Percentiles rank a stretch among this genome's conserved stretches.
Evolutionary conservation across 441 rosid genomes (phyloP).

Genomic region (Croton laevigatus): DNA sequence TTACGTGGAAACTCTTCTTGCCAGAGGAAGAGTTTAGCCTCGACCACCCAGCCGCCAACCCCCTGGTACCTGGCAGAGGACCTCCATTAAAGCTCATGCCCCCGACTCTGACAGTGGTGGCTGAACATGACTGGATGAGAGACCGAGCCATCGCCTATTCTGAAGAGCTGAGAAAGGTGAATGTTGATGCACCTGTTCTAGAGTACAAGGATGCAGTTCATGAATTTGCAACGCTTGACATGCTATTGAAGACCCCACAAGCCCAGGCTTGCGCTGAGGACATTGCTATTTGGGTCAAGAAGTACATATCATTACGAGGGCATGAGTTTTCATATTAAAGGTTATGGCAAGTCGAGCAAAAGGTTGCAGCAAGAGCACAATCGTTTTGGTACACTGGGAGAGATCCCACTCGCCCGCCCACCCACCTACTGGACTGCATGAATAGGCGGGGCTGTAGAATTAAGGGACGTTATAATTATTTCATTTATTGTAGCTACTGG

Average conservation of each 20-base stretch:
- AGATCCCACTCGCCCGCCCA: not conserved
- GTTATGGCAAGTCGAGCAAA: slow-evolving; percentile 7
- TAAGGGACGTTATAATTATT: slow-evolving; percentile 12
- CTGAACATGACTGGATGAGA: slow-evolving; percentile 97
- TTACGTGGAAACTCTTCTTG: slow-evolving; percentile 90
- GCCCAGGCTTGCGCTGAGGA: slow-evolving; percentile 93
- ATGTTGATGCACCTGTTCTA: slow-evolving; percentile 86
- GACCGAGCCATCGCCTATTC: slow-evolving; percentile 94
- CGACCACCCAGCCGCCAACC: slow-evolving; percentile 87
- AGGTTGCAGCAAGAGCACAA: slow-evolving; percentile 17
- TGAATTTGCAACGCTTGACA: slow-evolving; percentile 89
- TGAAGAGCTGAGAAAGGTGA: slow-evolving; percentile 80
- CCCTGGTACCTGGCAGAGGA: slow-evolving; percentile 70
- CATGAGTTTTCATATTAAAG: slow-evolving; percentile 82
- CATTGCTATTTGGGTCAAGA: slow-evolving; percentile 89
- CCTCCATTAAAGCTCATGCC: slow-evolving; percentile 88
- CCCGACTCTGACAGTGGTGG: slow-evolving; percentile 86
- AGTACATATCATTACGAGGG: slow-evolving; percentile 78
- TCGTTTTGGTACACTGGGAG: slow-evolving; percentile 10
- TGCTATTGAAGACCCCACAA: slow-evolving; percentile 83
- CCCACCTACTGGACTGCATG: not conserved
- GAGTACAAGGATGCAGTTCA: slow-evolving; percentile 96
- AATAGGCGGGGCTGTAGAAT: not conserved
- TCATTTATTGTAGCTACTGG: slow-evolving; percentile 19
- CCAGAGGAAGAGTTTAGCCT: slow-evolving; percentile 73